Evolutionary conservation across 768 basidiomycete genomes (phyloP).

Genomic region (Flagelloscypha sp.): DNA sequence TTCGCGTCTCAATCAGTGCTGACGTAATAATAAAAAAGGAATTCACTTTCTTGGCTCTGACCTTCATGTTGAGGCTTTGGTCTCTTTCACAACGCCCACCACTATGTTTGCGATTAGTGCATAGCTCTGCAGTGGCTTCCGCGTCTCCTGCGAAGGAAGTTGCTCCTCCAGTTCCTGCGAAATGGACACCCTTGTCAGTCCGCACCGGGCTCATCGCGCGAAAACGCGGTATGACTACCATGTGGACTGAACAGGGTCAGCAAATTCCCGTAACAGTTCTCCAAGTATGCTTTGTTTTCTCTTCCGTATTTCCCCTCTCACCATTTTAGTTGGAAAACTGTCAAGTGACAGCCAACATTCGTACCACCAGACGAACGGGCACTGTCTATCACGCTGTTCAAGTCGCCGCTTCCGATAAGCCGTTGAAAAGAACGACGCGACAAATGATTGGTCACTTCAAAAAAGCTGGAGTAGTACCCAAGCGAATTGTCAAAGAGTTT

Average conservation of each 20-base stretch:
- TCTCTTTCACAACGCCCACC: slow-evolving; percentile 31
- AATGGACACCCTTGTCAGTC: slow-evolving; percentile 82
- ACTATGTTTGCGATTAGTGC: slow-evolving; percentile 32
- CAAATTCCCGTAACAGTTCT: slow-evolving; percentile 89
- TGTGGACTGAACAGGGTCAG: slow-evolving; percentile 89
- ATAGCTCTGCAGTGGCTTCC: slow-evolving; percentile 26
- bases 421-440: slow-evolving; percentile 60
- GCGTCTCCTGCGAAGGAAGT: slow-evolving; percentile 16
- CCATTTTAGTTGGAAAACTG: slow-evolving; percentile 70
- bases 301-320: slow-evolving; percentile 2
- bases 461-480: slow-evolving; percentile 74
- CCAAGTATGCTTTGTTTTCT: slow-evolving; percentile 49
- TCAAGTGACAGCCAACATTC: slow-evolving; percentile 78
- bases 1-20: neutral
- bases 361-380: slow-evolving; percentile 52
- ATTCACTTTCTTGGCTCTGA: no score
- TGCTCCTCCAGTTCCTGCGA: slow-evolving; percentile 25
- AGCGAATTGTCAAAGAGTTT: slow-evolving; percentile 83
- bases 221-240: slow-evolving; percentile 91
- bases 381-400: slow-evolving; percentile 89
- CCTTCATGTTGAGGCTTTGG: slow-evolving; percentile 48
- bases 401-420: slow-evolving; percentile 75
- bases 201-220: slow-evolving; percentile 90
- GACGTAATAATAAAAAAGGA: slow-evolving; percentile 8
- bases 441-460: slow-evolving; percentile 88